These are phyloP conservation scores for Fusarium oligoseptatum DNA, from an alignment of 2,329 filamentous ascomycete genomes.

Conservation along the genomic window DNA sequence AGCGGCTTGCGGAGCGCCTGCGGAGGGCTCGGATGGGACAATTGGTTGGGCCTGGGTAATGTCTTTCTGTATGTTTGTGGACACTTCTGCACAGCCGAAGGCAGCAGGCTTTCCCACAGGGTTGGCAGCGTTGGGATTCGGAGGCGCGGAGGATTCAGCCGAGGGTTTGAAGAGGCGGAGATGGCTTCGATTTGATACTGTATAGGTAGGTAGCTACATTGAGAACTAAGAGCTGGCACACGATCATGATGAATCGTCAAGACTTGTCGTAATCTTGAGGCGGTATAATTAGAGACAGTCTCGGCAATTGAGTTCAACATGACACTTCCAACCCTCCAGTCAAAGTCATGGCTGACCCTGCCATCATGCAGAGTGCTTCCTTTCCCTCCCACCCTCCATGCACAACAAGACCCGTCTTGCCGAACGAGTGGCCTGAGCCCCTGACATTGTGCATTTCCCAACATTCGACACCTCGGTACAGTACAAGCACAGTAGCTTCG, in stretches of 20 bases:
- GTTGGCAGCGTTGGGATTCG: constrained; percentile 15
- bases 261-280: neutral
- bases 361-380: constrained; percentile 8
- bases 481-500: constrained; percentile 7
- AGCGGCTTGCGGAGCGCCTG: constrained; percentile 33
- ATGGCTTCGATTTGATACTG: constrained; percentile 6
- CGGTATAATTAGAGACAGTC: neutral
- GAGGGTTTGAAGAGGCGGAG: neutral
- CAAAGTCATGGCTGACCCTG: constrained; percentile 18
- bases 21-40: constrained; percentile 24
- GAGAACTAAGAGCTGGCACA: neutral
- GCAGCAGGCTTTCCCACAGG: constrained; percentile 26
- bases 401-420: constrained; percentile 16
- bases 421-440: constrained; percentile 46
- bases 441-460: constrained; percentile 32
- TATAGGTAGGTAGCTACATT: neutral
- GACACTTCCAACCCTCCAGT: constrained; percentile 18
- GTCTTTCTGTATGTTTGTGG: constrained; percentile 34
- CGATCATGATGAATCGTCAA: neutral
- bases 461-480: constrained; percentile 24
- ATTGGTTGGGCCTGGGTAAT: constrained; percentile 27
- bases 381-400: neutral
- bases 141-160: neutral
- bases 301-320: constrained; percentile 5
- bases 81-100: constrained; percentile 28